These are phyloP conservation scores for Dunaliella salina DNA, from an alignment of 163 green algal species.

Conservation along the genomic window DNA sequence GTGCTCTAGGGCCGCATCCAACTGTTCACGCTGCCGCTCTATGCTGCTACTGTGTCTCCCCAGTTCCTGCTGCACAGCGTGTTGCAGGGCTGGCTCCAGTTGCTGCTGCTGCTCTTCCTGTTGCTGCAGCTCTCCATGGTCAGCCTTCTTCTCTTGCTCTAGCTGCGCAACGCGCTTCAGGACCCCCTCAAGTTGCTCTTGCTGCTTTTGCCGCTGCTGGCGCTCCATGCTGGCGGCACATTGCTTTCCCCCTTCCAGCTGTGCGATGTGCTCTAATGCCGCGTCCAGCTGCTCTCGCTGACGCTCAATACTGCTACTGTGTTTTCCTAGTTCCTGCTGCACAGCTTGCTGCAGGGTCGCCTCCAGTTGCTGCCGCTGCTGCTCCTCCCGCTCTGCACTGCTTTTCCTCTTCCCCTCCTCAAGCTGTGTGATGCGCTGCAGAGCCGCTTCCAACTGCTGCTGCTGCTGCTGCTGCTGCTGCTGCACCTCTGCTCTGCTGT, in stretches of 20 bases:
- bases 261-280: neutral
- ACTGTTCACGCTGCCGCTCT: neutral
- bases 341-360: too few species aligned
- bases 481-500: neutral
- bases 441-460: too few species aligned
- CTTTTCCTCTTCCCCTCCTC: too few species aligned
- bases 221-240: neutral
- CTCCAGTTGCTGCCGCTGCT: neutral
- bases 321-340: too few species aligned
- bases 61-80: neutral
- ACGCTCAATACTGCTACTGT: neutral
- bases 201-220: neutral
- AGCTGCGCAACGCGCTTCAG: neutral
- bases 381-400: neutral
- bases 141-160: too few species aligned
- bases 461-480: neutral
- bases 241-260: neutral
- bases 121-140: neutral
- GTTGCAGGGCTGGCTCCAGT: neutral
- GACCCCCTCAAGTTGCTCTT: neutral
- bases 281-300: neutral
- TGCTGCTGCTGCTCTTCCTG: neutral
- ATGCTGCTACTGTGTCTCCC: neutral
- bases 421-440: too few species aligned
- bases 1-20: neutral